A percentile compares a stretch with the other conserved stretches of the same genome.
phyloP scores from a whole-genome alignment of 371 early-diverging fungal species.

The Lichtheimia hyalospora region DNA sequence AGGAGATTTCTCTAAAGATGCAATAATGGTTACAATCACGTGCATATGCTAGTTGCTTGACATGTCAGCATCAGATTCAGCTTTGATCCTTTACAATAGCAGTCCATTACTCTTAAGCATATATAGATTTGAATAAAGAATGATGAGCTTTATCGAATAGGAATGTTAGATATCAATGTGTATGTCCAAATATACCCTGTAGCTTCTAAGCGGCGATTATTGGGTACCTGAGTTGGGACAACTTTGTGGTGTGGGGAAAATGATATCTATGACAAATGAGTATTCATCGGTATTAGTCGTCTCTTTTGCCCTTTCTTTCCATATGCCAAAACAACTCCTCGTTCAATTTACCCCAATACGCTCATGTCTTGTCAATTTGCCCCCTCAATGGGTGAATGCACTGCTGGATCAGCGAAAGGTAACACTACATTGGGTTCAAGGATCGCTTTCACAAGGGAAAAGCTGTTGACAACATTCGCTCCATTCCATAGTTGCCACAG shows the following conservation, averaged over 20 bases:
- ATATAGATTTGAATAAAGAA: too few relatives aligned
- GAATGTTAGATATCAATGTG: too few relatives aligned
- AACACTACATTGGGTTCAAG: background rate
- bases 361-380: slow-evolving; percentile 68
- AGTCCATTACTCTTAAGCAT: too few relatives aligned
- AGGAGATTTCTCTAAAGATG: too few relatives aligned
- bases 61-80: background rate
- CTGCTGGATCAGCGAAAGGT: slow-evolving; percentile 70
- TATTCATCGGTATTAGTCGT: background rate
- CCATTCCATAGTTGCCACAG: slow-evolving; percentile 45
- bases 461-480: background rate
- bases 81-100: too few relatives aligned
- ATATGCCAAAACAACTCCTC: slow-evolving; percentile 59
- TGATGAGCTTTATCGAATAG: too few relatives aligned
- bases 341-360: slow-evolving; percentile 58
- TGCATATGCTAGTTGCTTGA: too few relatives aligned
- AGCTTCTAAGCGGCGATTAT: background rate
- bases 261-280: slow-evolving; percentile 1
- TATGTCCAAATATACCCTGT: background rate
- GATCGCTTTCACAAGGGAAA: background rate
- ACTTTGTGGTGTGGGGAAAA: background rate
- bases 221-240: too few relatives aligned
- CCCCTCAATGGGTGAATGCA: slow-evolving; percentile 62
- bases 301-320: background rate
- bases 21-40: too few relatives aligned